Conservation (phyloP, 768 basidiomycete genomes). For the Rhodosporidiobolus odoratus region DNA sequence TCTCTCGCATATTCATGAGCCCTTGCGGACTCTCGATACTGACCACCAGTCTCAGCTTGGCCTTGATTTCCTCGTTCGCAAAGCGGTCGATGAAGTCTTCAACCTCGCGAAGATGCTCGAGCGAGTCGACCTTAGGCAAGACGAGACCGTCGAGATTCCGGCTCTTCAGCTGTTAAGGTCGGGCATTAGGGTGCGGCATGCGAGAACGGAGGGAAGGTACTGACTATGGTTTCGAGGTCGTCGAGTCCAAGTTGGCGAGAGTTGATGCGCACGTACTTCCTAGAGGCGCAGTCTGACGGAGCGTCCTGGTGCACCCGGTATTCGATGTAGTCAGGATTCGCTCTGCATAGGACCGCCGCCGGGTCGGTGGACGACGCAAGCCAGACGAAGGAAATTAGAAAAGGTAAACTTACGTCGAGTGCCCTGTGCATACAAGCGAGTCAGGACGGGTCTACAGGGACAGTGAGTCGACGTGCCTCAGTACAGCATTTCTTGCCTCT, state of each 20-base stretch:
- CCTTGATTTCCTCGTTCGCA: slow-evolving; percentile 34
- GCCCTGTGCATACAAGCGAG: too few relatives aligned
- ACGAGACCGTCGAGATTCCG: slow-evolving; percentile 57
- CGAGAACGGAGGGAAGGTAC: not conserved
- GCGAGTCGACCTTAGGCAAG: slow-evolving; percentile 76
- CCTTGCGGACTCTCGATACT: slow-evolving; percentile 80
- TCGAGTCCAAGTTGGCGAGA: slow-evolving; percentile 43
- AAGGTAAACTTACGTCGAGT: too few relatives aligned
- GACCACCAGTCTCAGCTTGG: slow-evolving; percentile 58
- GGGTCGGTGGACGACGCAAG: too few relatives aligned
- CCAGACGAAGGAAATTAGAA: too few relatives aligned
- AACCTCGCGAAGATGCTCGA: slow-evolving; percentile 62
- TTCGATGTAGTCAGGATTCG: too few relatives aligned
- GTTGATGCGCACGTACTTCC: slow-evolving; percentile 46
- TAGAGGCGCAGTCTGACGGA: not conserved
- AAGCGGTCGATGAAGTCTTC: slow-evolving; percentile 49
- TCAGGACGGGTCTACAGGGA: too few relatives aligned
- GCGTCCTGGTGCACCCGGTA: not conserved
- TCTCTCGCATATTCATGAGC: slow-evolving; percentile 61
- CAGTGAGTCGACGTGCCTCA: too few relatives aligned
- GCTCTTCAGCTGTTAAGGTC: slow-evolving; percentile 49
- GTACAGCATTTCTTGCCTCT: slow-evolving; percentile 49
- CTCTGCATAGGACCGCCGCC: too few relatives aligned
- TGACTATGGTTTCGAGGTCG: slow-evolving; percentile 43
- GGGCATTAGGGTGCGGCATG: not conserved